Evolutionary conservation across 23 red algal genomes (phyloP).

Genomic region (Gracilaria gracilis): DNA sequence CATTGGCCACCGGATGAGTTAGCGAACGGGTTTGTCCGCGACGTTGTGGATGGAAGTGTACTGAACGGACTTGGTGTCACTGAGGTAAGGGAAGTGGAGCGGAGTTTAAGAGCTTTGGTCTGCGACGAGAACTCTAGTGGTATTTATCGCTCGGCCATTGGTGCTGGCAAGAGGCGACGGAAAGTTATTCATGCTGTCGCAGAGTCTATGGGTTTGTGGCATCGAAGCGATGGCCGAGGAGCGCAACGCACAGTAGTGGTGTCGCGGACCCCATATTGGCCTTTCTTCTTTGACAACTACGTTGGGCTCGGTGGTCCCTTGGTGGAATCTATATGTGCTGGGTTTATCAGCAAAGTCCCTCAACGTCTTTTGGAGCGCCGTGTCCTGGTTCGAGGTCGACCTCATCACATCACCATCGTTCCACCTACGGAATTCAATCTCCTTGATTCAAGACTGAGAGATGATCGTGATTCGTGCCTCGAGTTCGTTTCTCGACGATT

Average conservation of each 20-base stretch:
- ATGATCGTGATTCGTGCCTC: neutral
- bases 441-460: neutral
- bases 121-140: slow-evolving; percentile 25
- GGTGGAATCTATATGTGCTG: slow-evolving; percentile 21
- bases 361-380: slow-evolving; percentile 15
- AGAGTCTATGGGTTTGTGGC: slow-evolving; percentile 46
- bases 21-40: slow-evolving; percentile 21
- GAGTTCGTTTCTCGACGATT: neutral
- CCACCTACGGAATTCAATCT: slow-evolving; percentile 16
- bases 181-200: slow-evolving; percentile 76
- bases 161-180: slow-evolving; percentile 41
- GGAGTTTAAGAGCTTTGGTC: slow-evolving; percentile 18
- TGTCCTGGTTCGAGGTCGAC: slow-evolving; percentile 51
- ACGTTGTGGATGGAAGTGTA: slow-evolving; percentile 49
- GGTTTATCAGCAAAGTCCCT: slow-evolving; percentile 26
- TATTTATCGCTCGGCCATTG: slow-evolving; percentile 26
- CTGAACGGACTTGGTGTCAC: slow-evolving; percentile 29
- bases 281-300: slow-evolving; percentile 66
- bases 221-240: slow-evolving; percentile 62
- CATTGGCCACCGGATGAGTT: slow-evolving; percentile 46
- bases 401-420: slow-evolving; percentile 67
- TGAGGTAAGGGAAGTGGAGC: slow-evolving; percentile 44
- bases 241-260: slow-evolving; percentile 50
- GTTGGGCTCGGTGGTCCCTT: slow-evolving; percentile 49
- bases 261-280: slow-evolving; percentile 20